Evolutionary conservation across 495 filamentous ascomycete genomes (phyloP).

Genomic region (Talaromyces wortmannii): DNA sequence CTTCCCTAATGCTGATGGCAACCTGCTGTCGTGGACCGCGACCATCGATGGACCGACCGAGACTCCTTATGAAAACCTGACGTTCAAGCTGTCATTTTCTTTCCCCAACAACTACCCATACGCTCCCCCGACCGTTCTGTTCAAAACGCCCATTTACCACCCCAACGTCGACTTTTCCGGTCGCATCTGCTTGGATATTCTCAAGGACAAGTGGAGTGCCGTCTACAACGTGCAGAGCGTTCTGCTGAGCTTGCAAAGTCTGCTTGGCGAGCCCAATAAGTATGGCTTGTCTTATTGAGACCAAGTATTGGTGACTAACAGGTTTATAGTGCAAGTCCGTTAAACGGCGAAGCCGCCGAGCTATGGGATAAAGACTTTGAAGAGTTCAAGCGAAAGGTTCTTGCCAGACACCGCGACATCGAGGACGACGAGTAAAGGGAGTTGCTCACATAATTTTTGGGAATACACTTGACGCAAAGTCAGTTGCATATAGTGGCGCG

Average conservation of each 20-base stretch:
- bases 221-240: slow-evolving; percentile 94
- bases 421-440: slow-evolving; percentile 43
- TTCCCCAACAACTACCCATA: slow-evolving; percentile 95
- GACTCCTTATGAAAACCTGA: slow-evolving; percentile 84
- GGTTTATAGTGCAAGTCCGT: slow-evolving; percentile 67
- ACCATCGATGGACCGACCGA: slow-evolving; percentile 89
- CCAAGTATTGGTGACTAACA: slow-evolving; percentile 4
- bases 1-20: slow-evolving; percentile 84
- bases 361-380: slow-evolving; percentile 86
- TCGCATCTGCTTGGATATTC: slow-evolving; percentile 89
- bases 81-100: slow-evolving; percentile 86
- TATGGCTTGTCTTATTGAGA: slow-evolving; percentile 30
- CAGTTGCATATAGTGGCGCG: not conserved
- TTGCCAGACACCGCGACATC: slow-evolving; percentile 55
- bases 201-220: slow-evolving; percentile 97
- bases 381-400: slow-evolving; percentile 77
- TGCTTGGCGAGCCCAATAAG: slow-evolving; percentile 98
- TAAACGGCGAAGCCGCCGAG: slow-evolving; percentile 94
- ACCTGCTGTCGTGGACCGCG: slow-evolving; percentile 85
- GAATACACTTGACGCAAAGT: not conserved
- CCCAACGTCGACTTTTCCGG: slow-evolving; percentile 92
- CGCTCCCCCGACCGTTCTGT: slow-evolving; percentile 83
- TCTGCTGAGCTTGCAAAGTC: slow-evolving; percentile 85
- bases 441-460: not conserved
- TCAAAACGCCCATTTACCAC: slow-evolving; percentile 91